Evolutionary conservation across 768 basidiomycete genomes (phyloP).

Genomic region (Glaciozyma martinii): DNA sequence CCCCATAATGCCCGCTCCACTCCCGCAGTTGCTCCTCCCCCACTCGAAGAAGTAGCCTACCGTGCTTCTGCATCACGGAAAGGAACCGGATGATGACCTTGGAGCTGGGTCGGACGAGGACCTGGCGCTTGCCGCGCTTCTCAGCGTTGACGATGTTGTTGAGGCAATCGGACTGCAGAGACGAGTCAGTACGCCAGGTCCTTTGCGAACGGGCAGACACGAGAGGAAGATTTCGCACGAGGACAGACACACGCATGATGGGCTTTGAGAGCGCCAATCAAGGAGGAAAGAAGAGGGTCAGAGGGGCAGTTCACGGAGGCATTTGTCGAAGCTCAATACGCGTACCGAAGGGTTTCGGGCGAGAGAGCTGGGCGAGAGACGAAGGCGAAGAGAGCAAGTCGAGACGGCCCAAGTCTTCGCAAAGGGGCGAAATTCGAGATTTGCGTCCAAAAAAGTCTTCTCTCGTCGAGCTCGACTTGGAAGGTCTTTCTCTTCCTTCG

Average conservation of each 20-base stretch:
- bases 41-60: conserved; percentile 44
- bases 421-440: no score
- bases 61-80: conserved; percentile 98
- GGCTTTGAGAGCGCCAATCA: neutral
- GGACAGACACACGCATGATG: conserved; percentile 32
- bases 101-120: conserved; percentile 90
- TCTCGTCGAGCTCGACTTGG: no score
- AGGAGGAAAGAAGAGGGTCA: neutral
- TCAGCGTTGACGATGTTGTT: conserved; percentile 73
- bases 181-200: neutral
- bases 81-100: conserved; percentile 98
- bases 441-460: no score
- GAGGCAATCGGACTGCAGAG: conserved; percentile 52
- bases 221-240: conserved; percentile 5
- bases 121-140: conserved; percentile 98
- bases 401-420: neutral
- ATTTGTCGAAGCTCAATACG: conserved; percentile 4
- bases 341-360: neutral
- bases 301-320: neutral
- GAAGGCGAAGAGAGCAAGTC: neutral
- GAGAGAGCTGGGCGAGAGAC: conserved; percentile 1
- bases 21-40: neutral
- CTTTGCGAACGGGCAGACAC: neutral
- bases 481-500: no score
- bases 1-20: neutral